Conservation (phyloP, 257 asterid genomes). For the Solanum tarapatanum region DNA sequence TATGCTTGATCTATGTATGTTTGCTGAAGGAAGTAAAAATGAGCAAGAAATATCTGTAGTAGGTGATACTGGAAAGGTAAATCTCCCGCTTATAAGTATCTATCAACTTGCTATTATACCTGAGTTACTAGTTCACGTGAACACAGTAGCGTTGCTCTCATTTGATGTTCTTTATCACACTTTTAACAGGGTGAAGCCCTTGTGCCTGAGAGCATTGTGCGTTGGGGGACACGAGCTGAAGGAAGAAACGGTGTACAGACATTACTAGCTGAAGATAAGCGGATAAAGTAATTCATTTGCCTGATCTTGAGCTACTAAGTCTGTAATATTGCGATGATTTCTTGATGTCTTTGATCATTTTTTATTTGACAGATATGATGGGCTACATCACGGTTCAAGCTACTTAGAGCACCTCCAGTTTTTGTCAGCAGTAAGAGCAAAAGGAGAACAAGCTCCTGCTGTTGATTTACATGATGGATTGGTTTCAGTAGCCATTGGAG, state of each 20-base stretch:
- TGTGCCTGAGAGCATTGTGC: slow-evolving; percentile 76
- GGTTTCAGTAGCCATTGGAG: slow-evolving; percentile 91
- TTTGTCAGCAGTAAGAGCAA: slow-evolving; percentile 48
- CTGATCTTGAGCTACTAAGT: background rate
- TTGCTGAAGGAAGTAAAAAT: slow-evolving; percentile 91
- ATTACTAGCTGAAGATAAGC: slow-evolving; percentile 49
- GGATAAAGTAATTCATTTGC: slow-evolving; percentile 46
- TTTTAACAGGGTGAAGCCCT: slow-evolving; percentile 81
- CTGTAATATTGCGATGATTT: background rate
- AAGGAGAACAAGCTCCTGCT: slow-evolving; percentile 50
- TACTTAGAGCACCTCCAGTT: slow-evolving; percentile 79
- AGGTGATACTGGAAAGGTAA: slow-evolving; percentile 86
- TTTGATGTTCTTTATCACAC: background rate
- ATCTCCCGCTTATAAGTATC: background rate
- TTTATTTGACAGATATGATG: slow-evolving; percentile 48
- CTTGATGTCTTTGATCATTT: background rate
- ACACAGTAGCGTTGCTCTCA: background rate
- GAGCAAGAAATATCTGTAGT: slow-evolving; percentile 94
- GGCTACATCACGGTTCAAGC: slow-evolving; percentile 96
- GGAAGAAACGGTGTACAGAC: slow-evolving; percentile 65
- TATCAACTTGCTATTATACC: background rate
- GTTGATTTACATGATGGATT: slow-evolving; percentile 72
- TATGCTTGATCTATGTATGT: slow-evolving; percentile 92
- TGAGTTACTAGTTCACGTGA: background rate
- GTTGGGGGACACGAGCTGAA: slow-evolving; percentile 57